These are phyloP conservation scores for Gaillardinia entomophila DNA, from an alignment of 805 yeast genomes.

Conservation along the genomic window DNA sequence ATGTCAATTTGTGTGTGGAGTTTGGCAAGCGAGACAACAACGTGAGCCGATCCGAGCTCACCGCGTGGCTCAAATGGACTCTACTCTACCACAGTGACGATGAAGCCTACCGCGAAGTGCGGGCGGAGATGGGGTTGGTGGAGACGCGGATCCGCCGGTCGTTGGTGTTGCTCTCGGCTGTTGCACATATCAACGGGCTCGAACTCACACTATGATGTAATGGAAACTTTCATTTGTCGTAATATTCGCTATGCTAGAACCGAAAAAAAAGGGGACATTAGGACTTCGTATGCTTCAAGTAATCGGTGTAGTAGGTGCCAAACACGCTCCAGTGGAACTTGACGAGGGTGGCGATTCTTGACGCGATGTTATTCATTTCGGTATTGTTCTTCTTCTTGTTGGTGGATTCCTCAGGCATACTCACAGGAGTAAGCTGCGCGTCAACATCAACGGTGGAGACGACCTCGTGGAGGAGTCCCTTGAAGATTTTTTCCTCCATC, in stretches of 20 bases:
- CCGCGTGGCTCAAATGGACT: background rate
- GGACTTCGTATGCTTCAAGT: conserved; percentile 4
- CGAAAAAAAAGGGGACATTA: background rate
- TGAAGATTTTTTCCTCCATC: conserved; percentile 62
- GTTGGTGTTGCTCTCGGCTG: background rate
- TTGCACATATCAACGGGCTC: background rate
- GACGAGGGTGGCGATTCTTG: conserved; percentile 57
- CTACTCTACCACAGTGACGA: background rate
- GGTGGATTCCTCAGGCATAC: conserved; percentile 1
- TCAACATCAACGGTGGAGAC: conserved; percentile 12
- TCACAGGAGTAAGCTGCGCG: background rate
- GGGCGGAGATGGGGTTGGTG: background rate
- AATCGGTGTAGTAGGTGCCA: conserved; percentile 58
- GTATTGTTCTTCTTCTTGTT: conserved; percentile 1
- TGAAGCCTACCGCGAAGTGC: background rate
- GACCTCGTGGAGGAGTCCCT: conserved; percentile 38
- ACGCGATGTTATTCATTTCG: conserved; percentile 54
- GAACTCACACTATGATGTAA: background rate
- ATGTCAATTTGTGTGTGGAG: no score
- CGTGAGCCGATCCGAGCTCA: background rate
- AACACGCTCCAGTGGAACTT: conserved; percentile 83
- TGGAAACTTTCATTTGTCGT: no score
- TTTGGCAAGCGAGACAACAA: background rate
- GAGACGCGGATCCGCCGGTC: background rate
- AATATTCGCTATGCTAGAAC: background rate